phyloP scores from a whole-genome alignment of 2,329 filamentous ascomycete genomes.

The Colletotrichum limetticola region DNA sequence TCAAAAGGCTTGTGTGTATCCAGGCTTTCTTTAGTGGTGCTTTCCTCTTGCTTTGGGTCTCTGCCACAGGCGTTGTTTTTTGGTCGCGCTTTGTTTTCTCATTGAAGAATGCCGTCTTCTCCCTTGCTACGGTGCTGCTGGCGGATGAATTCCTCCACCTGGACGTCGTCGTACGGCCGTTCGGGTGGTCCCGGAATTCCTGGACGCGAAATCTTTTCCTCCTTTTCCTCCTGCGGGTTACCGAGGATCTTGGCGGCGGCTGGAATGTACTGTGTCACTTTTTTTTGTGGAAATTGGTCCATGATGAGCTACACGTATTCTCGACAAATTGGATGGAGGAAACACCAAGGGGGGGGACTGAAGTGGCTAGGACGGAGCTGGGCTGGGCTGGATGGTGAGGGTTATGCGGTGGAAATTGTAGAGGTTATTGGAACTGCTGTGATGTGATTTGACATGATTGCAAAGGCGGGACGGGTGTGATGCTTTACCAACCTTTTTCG shows the following conservation, averaged over 20 bases:
- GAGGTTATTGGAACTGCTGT: not conserved
- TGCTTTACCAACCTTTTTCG: conserved; percentile 52
- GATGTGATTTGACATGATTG: not conserved
- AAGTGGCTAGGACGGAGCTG: not conserved
- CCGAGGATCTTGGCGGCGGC: conserved; percentile 54
- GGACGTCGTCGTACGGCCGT: conserved; percentile 56
- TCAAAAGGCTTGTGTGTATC: not conserved
- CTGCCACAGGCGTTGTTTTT: not conserved
- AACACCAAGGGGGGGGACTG: not conserved
- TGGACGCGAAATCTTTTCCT: conserved; percentile 34
- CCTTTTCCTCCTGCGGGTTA: conserved; percentile 42
- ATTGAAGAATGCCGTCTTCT: conserved; percentile 41
- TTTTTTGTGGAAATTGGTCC: conserved; percentile 13
- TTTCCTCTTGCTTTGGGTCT: too few relatives aligned
- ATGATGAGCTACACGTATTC: conserved; percentile 18
- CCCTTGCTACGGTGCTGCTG: conserved; percentile 62
- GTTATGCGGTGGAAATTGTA: not conserved
- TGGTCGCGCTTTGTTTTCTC: not conserved
- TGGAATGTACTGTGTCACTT: conserved; percentile 57
- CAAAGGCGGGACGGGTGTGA: not conserved
- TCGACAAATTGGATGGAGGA: not conserved
- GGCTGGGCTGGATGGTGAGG: not conserved
- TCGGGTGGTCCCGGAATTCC: conserved; percentile 52
- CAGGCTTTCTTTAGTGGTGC: not conserved
- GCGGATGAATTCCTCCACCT: conserved; percentile 64